Evolutionary conservation across 2,329 filamentous ascomycete species (phyloP).

Genomic region (Aspergillus sp.): DNA sequence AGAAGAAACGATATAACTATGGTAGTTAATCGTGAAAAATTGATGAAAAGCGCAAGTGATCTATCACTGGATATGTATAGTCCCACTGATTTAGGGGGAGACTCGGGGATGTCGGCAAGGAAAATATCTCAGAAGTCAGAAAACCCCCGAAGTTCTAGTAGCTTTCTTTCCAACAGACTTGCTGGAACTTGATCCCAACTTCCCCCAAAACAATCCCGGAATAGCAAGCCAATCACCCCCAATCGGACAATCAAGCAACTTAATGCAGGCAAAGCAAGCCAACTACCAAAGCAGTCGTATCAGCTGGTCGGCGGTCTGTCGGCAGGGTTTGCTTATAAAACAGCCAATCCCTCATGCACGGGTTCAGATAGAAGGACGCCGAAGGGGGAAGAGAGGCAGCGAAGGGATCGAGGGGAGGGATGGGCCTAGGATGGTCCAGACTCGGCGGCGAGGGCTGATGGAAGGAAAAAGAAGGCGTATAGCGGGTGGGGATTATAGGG

Average conservation of each 20-base stretch:
- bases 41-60: background rate
- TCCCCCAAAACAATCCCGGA: background rate
- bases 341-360: constrained; percentile 9
- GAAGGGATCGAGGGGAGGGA: constrained; percentile 17
- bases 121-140: background rate
- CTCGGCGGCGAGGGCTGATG: background rate
- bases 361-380: constrained; percentile 9
- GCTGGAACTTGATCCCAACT: background rate
- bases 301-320: constrained; percentile 5
- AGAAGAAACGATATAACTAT: background rate
- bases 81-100: background rate
- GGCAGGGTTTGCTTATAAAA: constrained; percentile 5
- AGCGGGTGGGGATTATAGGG: constrained; percentile 6
- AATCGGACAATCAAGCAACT: background rate
- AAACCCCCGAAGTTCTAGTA: background rate
- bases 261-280: background rate
- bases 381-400: constrained; percentile 23
- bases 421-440: constrained; percentile 6
- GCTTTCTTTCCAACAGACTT: no score
- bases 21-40: background rate
- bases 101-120: background rate
- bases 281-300: background rate
- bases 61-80: no score
- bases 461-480: constrained; percentile 3
- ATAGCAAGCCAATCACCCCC: background rate